These are phyloP conservation scores for Monosporozyma unispora DNA, from an alignment of 805 yeast genomes.

Conservation along the genomic window DNA sequence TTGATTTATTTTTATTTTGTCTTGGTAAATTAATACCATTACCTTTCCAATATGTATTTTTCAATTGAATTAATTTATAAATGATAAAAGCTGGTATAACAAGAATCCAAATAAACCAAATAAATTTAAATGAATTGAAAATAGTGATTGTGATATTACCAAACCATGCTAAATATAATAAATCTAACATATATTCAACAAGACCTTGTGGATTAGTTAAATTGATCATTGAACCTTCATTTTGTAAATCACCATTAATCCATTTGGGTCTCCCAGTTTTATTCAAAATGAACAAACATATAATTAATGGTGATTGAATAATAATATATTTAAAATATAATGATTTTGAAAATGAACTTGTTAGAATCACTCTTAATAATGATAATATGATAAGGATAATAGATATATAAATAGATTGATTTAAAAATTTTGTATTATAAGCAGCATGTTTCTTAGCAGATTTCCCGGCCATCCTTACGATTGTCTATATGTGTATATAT, in stretches of 20 bases:
- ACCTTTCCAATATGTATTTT: slow-evolving; percentile 14
- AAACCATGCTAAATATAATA: slow-evolving; percentile 44
- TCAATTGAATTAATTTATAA: slow-evolving; percentile 32
- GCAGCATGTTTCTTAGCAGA: slow-evolving; percentile 46
- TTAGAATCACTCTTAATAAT: slow-evolving; percentile 32
- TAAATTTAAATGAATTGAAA: slow-evolving; percentile 39
- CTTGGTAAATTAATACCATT: neutral
- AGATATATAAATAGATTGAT: slow-evolving; percentile 18
- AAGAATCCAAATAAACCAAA: slow-evolving; percentile 28
- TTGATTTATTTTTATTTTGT: slow-evolving; percentile 1
- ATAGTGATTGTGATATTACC: slow-evolving; percentile 37
- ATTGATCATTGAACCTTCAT: slow-evolving; percentile 37
- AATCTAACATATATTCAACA: slow-evolving; percentile 47
- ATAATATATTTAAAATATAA: slow-evolving; percentile 13
- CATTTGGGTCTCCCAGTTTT: slow-evolving; percentile 42
- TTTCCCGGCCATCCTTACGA: slow-evolving; percentile 44
- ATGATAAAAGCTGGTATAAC: slow-evolving; percentile 33
- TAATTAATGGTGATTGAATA: slow-evolving; percentile 28
- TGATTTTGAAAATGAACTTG: slow-evolving; percentile 7
- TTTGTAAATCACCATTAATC: slow-evolving; percentile 5
- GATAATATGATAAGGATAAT: slow-evolving; percentile 25
- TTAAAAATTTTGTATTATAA: slow-evolving; percentile 15
- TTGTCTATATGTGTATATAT: no score
- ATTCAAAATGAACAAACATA: slow-evolving; percentile 38
- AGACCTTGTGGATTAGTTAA: slow-evolving; percentile 38